Evolutionary conservation across 176 grass and related monocot genomes (phyloP).

Genomic region (bread wheat (Triticum aestivum)): IWGSC_CS_RefSeq_v2.1 NC_057797.1:22209678-22210177

Average conservation of each 20-base stretch:
- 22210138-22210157: constrained; percentile 36
- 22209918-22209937: constrained; percentile 42
- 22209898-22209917: constrained; percentile 44
- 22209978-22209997: constrained; percentile 40
- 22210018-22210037: constrained; percentile 24
- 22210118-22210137: constrained; percentile 69
- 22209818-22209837: constrained; percentile 68
- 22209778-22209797: constrained; percentile 61
- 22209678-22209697: constrained; percentile 76
- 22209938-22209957: constrained; percentile 37
- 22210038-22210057: constrained; percentile 31
- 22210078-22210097: neutral
- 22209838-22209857: constrained; percentile 81
- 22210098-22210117: constrained; percentile 40
- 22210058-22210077: constrained; percentile 31
- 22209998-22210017: constrained; percentile 37
- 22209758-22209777: constrained; percentile 39
- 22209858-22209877: constrained; percentile 79
- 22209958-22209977: constrained; percentile 45
- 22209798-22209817: constrained; percentile 75
- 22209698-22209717: constrained; percentile 73
- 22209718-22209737: constrained; percentile 85
- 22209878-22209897: constrained; percentile 65
- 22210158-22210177: constrained; percentile 62
- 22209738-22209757: constrained; percentile 68